These are phyloP conservation scores for Citrus cavaleriei DNA, from an alignment of 345 rosid genomes.

Conservation along the genomic window DNA sequence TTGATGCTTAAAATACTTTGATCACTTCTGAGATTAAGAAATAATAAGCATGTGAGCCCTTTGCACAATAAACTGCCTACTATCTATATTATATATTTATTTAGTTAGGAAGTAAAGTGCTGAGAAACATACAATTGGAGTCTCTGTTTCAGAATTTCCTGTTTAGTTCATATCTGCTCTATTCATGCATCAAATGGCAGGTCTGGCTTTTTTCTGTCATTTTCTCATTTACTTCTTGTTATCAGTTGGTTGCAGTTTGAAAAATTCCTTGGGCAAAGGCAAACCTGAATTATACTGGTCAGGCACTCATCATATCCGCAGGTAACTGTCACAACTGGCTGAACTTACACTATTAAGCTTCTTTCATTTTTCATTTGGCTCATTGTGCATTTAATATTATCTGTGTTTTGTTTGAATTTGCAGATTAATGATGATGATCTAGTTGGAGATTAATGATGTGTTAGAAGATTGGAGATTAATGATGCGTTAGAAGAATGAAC, in stretches of 20 bases:
- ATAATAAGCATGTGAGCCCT: background rate
- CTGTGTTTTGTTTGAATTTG: too few species aligned
- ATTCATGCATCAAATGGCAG: background rate
- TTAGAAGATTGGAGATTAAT: too few species aligned
- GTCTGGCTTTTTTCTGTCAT: background rate
- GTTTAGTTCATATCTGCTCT: background rate
- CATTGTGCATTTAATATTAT: too few species aligned
- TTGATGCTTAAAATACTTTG: background rate
- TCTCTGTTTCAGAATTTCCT: background rate
- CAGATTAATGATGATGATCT: too few species aligned
- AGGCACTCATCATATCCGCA: constrained; percentile 43
- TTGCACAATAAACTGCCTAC: too few species aligned
- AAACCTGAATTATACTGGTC: constrained; percentile 68
- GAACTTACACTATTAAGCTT: too few species aligned
- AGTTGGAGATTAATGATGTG: too few species aligned
- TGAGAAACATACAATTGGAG: background rate
- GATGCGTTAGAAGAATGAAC: too few species aligned
- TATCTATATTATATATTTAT: too few species aligned
- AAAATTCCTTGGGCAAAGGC: constrained; percentile 71
- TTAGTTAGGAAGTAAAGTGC: background rate
- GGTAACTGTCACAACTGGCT: too few species aligned
- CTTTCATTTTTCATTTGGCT: too few species aligned
- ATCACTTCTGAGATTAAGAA: background rate
- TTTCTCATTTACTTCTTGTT: background rate
- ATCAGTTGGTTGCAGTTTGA: constrained; percentile 49